A percentile compares a stretch with the other conserved stretches of the same genome.
Conservation (phyloP, 352 stramenopile species). For the Phytophthora rubi region DNA sequence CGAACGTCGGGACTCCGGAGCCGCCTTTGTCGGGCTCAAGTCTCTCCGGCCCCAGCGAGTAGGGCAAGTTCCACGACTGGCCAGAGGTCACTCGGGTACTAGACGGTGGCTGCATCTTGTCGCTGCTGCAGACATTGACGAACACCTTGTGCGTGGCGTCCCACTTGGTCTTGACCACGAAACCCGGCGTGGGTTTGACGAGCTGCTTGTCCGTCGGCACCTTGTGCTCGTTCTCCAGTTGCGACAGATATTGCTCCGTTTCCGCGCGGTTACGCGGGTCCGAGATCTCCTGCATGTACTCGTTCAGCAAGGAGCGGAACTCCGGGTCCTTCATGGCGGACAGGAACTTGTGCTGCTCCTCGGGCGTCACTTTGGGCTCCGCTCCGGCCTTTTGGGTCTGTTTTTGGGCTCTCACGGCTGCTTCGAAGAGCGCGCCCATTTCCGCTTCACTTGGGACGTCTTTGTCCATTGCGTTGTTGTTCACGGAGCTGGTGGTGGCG, state of each 20-base stretch:
- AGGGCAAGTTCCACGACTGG: constrained; percentile 90
- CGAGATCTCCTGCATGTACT: constrained; percentile 95
- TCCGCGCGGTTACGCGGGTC: constrained; percentile 90
- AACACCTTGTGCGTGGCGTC: constrained; percentile 81
- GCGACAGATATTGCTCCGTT: constrained; percentile 90
- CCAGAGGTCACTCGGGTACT: constrained; percentile 46
- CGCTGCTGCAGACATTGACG: constrained; percentile 92
- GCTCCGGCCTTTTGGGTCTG: constrained; percentile 1
- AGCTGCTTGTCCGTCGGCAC: constrained; percentile 88
- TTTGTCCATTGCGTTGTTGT: constrained; percentile 24
- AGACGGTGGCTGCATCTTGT: constrained; percentile 82
- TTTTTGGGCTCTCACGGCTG: constrained; percentile 44
- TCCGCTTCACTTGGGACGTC: constrained; percentile 46
- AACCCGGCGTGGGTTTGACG: constrained; percentile 83
- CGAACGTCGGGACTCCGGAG: constrained; percentile 77
- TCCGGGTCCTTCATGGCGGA: constrained; percentile 91
- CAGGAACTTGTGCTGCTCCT: constrained; percentile 88
- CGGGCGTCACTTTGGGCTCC: constrained; percentile 20
- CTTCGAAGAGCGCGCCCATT: constrained; percentile 56
- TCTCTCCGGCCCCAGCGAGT: constrained; percentile 89
- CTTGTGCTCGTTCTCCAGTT: constrained; percentile 91
- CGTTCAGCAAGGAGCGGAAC: constrained; percentile 92
- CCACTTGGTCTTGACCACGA: constrained; percentile 93
- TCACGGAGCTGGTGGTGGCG: background rate
- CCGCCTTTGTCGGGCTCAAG: constrained; percentile 91